Evolutionary conservation across 2,329 filamentous ascomycete genomes (phyloP), one percentile per base, ranked within the genome.

Genomic region (Fusarium robinianum): DNA sequence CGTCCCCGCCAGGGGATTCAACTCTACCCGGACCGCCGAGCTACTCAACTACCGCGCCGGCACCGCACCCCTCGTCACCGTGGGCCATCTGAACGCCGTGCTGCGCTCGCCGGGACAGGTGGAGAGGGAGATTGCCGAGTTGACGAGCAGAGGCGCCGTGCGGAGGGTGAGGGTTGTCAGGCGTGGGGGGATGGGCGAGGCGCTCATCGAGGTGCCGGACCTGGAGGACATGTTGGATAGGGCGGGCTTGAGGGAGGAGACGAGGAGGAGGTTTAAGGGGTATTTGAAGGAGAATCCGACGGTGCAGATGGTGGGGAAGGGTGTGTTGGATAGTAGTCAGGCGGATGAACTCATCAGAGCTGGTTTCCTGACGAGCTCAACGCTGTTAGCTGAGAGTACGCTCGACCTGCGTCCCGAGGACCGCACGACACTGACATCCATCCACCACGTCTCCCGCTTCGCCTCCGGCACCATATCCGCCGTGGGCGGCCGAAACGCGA

Each of bases 381-480:
- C 60, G 11, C 56, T 56, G 4, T 57, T 59, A 12, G 49, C 58
- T 8, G 69, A 61, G 15, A 68, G 61, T 46, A 72, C 67, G 26
- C 60, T 76, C 8, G 71, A 72, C 33, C 63, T 73, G 8, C 72
- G 78, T 3, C 77, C 78, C 1, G 78, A 79, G 39, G 76, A 78
- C 41, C 72, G 73, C 51, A 75, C 76, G 11, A 80, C 77, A 8
- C 69, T 84, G 24, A 75, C 79, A 16, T 83, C 81, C 4, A 72
- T 90, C 8, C 78, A 83, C 24, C 77, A 74, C 17, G 80, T 87
- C 15, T 80, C 83, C 3, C 76, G 72, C 50, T 83, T 84, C 15
- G 80, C 85, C 5, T 85, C 87, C 1, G 87, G 87, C 10, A 83
- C 83, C 3, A 60, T 86, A 2, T 84, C 75, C 6, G 85, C 87